phyloP scores from a whole-genome alignment of 495 filamentous ascomycete genomes.

The Cudoniella acicularis region DNA sequence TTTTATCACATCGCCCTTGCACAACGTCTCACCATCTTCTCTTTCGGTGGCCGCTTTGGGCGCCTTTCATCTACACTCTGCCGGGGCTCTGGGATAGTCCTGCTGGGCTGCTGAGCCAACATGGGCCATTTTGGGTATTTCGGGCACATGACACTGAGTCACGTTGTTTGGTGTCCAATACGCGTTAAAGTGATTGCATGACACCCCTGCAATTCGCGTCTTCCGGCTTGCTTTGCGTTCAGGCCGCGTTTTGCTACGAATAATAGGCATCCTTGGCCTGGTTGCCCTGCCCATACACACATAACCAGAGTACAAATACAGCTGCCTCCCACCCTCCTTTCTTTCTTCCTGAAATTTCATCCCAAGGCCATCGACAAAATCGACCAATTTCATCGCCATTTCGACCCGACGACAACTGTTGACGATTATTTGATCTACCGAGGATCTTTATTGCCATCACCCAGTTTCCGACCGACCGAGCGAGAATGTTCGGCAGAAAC shows the following conservation, averaged over 20 bases:
- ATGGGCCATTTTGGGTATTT: neutral
- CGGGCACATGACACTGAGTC: slow-evolving; percentile 3
- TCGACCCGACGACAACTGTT: neutral
- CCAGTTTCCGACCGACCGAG: slow-evolving; percentile 1
- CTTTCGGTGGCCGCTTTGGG: slow-evolving; percentile 4
- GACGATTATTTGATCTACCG: neutral
- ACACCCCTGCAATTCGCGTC: neutral
- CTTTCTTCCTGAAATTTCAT: neutral
- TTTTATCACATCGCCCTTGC: neutral
- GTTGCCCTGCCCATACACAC: neutral
- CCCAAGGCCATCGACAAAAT: neutral
- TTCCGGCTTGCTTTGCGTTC: neutral
- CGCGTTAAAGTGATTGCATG: slow-evolving; percentile 6
- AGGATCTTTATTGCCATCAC: neutral
- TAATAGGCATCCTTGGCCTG: neutral
- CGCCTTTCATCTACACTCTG: neutral
- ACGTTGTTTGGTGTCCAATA: neutral
- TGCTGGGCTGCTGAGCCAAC: neutral
- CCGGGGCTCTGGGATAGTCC: neutral
- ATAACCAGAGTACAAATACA: neutral
- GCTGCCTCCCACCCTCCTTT: neutral
- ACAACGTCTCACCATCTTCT: neutral
- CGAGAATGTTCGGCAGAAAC: slow-evolving; percentile 26
- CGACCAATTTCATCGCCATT: neutral
- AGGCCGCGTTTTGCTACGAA: neutral